These are phyloP conservation scores for Claviceps fusiformis DNA, from an alignment of 2,329 filamentous ascomycete species.

Conservation along the genomic window DNA sequence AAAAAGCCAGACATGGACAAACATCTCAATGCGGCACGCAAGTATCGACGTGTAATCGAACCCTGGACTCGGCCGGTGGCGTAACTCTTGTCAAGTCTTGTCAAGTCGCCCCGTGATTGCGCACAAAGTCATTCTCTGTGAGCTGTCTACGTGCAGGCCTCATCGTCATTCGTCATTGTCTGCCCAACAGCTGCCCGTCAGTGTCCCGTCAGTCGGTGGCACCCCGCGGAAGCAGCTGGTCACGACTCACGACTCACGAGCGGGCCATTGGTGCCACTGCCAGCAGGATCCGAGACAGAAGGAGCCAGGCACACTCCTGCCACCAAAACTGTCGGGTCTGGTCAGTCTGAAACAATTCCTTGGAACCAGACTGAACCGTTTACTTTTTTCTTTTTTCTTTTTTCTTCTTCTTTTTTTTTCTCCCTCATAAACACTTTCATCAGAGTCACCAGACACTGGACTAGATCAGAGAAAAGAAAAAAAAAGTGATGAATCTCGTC, in stretches of 20 bases:
- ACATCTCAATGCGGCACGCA: not conserved
- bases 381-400: not conserved
- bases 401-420: too few species aligned
- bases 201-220: too few species aligned
- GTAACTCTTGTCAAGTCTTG: not conserved
- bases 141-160: not conserved
- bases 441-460: not conserved
- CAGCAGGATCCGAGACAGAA: not conserved
- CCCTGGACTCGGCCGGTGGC: not conserved
- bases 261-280: not conserved
- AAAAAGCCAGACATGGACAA: too few species aligned
- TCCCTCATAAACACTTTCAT: not conserved
- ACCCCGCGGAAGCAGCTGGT: not conserved
- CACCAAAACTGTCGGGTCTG: not conserved
- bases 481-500: too few species aligned
- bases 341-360: not conserved
- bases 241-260: not conserved
- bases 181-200: not conserved
- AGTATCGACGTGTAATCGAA: slow-evolving; percentile 2
- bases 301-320: not conserved
- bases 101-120: not conserved
- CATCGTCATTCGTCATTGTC: not conserved
- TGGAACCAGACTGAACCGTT: not conserved
- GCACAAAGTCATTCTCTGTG: not conserved
- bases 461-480: not conserved